phyloP scores from a whole-genome alignment of 148 eudicot species.

The Rhododendron kiyosumense region DNA sequence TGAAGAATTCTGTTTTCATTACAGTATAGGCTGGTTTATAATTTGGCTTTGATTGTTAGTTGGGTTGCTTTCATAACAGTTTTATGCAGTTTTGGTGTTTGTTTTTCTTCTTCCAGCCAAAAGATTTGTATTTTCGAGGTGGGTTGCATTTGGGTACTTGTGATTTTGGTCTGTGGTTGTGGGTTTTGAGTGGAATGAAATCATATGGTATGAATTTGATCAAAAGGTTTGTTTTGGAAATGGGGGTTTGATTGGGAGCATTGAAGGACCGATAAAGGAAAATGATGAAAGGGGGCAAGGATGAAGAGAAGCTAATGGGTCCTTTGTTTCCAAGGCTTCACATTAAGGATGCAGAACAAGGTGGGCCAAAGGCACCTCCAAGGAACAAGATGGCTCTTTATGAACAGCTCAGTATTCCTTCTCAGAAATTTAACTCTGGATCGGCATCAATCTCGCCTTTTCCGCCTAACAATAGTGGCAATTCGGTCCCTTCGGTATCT shows the following conservation, averaged over 20 bases:
- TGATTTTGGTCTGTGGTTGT: constrained; percentile 2
- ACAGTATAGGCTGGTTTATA: background rate
- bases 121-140: constrained; percentile 12
- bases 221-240: background rate
- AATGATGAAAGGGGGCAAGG: constrained; percentile 40
- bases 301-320: constrained; percentile 39
- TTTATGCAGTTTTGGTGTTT: constrained; percentile 9
- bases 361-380: constrained; percentile 75
- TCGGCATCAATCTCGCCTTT: constrained; percentile 31
- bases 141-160: constrained; percentile 15
- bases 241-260: background rate
- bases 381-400: constrained; percentile 84
- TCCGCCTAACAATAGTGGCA: constrained; percentile 18
- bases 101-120: constrained; percentile 8
- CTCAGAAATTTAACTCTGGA: constrained; percentile 26
- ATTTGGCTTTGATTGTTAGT: background rate
- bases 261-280: background rate
- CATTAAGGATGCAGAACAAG: constrained; percentile 58
- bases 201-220: constrained; percentile 4
- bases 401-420: constrained; percentile 42
- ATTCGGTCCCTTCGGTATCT: constrained; percentile 19
- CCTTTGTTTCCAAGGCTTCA: constrained; percentile 78
- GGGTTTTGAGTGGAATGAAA: constrained; percentile 7
- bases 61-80: background rate
- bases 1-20: background rate